A percentile compares a stretch with the other conserved stretches of the same genome.
These are phyloP conservation scores for Lepiota venenata DNA, from an alignment of 768 basidiomycete species.

Conservation along the genomic window DNA sequence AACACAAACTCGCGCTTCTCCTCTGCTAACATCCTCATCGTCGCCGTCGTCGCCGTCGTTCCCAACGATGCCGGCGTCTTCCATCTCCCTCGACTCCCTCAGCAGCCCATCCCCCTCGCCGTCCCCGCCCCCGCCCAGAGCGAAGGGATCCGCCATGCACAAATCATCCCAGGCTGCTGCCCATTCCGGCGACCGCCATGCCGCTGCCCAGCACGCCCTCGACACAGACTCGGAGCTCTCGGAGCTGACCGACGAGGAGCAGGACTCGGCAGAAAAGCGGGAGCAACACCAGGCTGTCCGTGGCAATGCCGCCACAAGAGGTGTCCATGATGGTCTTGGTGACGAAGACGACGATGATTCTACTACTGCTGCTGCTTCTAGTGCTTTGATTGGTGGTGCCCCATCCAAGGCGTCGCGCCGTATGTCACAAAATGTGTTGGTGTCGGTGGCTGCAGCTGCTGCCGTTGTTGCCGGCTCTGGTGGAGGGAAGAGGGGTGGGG, in stretches of 20 bases:
- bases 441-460: conserved; percentile 13
- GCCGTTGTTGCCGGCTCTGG: no score
- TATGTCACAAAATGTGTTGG: conserved; percentile 5
- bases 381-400: conserved; percentile 14
- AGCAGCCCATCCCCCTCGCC: conserved; percentile 67
- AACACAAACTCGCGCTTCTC: conserved; percentile 19
- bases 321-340: not conserved
- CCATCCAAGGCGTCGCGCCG: conserved; percentile 20
- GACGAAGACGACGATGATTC: conserved; percentile 25
- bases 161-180: conserved; percentile 17
- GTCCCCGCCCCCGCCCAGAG: conserved; percentile 31
- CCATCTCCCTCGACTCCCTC: conserved; percentile 60
- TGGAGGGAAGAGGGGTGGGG: conserved; percentile 25
- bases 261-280: conserved; percentile 37
- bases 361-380: conserved; percentile 9
- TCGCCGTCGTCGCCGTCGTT: conserved; percentile 26
- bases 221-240: conserved; percentile 76
- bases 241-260: conserved; percentile 81
- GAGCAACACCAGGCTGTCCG: conserved; percentile 19
- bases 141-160: conserved; percentile 14
- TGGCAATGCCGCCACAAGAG: conserved; percentile 4
- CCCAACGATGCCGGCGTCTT: conserved; percentile 17
- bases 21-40: conserved; percentile 18
- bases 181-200: conserved; percentile 20
- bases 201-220: conserved; percentile 25